Conservation (phyloP, 1,284 basidiomycete species). For the Papiliotrema laurentii region DNA sequence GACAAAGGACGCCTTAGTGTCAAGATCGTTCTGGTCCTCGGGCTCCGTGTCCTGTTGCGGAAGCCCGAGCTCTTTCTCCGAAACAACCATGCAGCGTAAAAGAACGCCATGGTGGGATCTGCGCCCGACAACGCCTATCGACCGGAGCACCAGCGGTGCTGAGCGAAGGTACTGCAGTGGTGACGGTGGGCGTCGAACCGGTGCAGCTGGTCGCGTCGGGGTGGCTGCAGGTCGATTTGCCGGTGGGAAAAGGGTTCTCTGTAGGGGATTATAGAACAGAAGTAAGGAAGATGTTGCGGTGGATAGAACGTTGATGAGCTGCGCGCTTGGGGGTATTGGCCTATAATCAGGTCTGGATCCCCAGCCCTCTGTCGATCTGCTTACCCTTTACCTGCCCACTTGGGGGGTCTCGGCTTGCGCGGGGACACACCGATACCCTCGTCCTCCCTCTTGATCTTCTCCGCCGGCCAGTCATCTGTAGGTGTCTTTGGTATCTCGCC, state of each 20-base stretch:
- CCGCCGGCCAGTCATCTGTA: not conserved
- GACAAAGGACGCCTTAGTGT: no score
- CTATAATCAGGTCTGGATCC: not conserved
- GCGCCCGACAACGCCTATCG: not conserved
- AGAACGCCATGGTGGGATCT: conserved; percentile 19
- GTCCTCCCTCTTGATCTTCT: conserved; percentile 15
- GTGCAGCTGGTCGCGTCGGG: not conserved
- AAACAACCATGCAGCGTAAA: conserved; percentile 14
- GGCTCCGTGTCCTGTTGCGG: not conserved
- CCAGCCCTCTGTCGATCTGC: not conserved
- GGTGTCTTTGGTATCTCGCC: not conserved
- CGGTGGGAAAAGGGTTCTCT: conserved; percentile 14
- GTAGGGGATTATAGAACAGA: conserved; percentile 40
- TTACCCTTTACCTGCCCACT: conserved; percentile 30
- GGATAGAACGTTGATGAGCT: conserved; percentile 15
- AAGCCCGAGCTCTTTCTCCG: not conserved
- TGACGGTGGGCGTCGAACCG: not conserved
- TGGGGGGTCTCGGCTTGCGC: conserved; percentile 22
- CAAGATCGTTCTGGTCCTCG: conserved; percentile 2
- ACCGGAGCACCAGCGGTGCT: conserved; percentile 8
- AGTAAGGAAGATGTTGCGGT: conserved; percentile 23
- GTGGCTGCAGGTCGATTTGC: not conserved
- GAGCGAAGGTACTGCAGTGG: conserved; percentile 8
- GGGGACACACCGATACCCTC: conserved; percentile 40
- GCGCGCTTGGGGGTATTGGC: conserved; percentile 11